Evolutionary conservation across 352 stramenopile genomes (phyloP), one percentile per base, ranked within the genome.

Genomic region (Pythium vanterpoolii): DNA sequence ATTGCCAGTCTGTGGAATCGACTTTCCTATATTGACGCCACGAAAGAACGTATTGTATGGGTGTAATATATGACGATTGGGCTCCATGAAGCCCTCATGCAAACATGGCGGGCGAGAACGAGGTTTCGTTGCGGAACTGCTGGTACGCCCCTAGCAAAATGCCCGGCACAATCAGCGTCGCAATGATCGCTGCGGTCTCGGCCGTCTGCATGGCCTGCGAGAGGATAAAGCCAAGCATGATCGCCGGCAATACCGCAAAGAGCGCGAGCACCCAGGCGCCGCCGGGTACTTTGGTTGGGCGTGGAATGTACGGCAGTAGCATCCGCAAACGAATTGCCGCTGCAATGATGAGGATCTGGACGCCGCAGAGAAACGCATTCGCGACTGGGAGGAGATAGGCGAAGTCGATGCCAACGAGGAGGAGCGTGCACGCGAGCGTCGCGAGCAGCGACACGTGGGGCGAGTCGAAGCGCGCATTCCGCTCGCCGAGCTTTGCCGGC

Each of bases 291-390:
- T 75, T 75, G n/a, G 64, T 71, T 7, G 79, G 76, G 1, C 80
- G 73, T n/a, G 74, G 69, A 64, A 91, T 76, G 68, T 78, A 79
- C n/a, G 73, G 71, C 38, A 79, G 64, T n/a, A 66, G 76, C 9
- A 86, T 66, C 2, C 90, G 77, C 2, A 98, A 34, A 83, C 68
- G 59, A 88, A 83, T 39, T 14, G 47, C 73, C 10, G 88, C 81
- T 16, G 64, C 64, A 60, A 96, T 89, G 48, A 96, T 85, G 46
- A 97, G 70, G 13, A 96, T 43, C 53, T 95, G 67, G 9, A 78
- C 63, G 39, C 83, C 56, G 24, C 80, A 71, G 58, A 91, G 92
- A 28, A 94, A 81, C n/a, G 89, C 77, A 67, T 97, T 97, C 34
- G 90, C 62, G 46, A 96, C 68, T 23, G 83, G 66, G 4, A 93